Evolutionary conservation across 2,329 filamentous ascomycete genomes (phyloP).

Genomic region (Sphaerulina vaccinii): DNA sequence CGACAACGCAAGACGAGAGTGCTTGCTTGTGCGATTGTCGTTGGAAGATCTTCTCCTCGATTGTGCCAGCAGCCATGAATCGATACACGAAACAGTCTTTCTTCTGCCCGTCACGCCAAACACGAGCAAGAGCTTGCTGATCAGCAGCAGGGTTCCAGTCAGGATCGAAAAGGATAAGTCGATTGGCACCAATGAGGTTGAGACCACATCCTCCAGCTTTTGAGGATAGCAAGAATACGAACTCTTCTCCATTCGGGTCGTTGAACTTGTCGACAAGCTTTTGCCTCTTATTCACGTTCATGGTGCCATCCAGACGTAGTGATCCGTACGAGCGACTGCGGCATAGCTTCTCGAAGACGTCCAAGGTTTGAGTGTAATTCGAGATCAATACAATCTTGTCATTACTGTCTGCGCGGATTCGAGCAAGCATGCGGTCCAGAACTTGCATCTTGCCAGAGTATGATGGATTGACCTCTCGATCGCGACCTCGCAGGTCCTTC

Average conservation of each 20-base stretch:
- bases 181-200: constrained; percentile 91
- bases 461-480: constrained; percentile 90
- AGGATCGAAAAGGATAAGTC: constrained; percentile 92
- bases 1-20: constrained; percentile 91
- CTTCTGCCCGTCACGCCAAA: constrained; percentile 98
- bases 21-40: constrained; percentile 98
- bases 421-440: constrained; percentile 88
- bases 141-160: constrained; percentile 96
- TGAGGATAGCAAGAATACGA: constrained; percentile 92
- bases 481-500: constrained; percentile 81
- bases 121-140: constrained; percentile 92
- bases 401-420: constrained; percentile 92
- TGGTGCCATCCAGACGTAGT: constrained; percentile 88
- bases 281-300: constrained; percentile 96
- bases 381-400: constrained; percentile 99
- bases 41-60: constrained; percentile 99
- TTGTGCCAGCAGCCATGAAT: constrained; percentile 97
- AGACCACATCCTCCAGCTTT: constrained; percentile 97
- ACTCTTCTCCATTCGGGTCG: constrained; percentile 83
- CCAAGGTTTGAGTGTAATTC: constrained; percentile 95
- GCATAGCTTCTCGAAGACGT: constrained; percentile 89
- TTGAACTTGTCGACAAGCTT: constrained; percentile 99
- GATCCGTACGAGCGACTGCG: constrained; percentile 79
- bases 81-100: constrained; percentile 99
- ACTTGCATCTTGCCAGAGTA: constrained; percentile 99